Conservation (phyloP, 495 filamentous ascomycete genomes). For the Bryoglossum gracile region DNA sequence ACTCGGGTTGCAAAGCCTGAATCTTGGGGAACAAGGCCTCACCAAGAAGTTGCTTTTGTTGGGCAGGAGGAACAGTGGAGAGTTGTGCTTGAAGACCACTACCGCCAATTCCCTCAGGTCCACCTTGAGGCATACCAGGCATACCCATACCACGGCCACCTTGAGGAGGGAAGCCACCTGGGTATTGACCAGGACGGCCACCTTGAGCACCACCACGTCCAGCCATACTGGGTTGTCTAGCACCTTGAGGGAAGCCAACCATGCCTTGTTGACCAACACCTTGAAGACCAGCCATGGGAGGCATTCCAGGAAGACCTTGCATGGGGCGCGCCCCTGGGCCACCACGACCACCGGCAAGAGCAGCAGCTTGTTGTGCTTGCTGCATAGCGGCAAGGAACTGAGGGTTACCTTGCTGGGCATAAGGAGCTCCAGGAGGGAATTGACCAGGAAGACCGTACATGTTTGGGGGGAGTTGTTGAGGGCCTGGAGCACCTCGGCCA, state of each 20-base stretch:
- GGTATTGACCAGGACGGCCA: slow-evolving; percentile 35
- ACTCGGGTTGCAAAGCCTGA: slow-evolving; percentile 78
- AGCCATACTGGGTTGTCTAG: slow-evolving; percentile 34
- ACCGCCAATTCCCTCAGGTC: slow-evolving; percentile 28
- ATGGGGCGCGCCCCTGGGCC: slow-evolving; percentile 66
- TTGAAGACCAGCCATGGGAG: slow-evolving; percentile 49
- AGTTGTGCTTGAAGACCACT: slow-evolving; percentile 44
- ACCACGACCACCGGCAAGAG: slow-evolving; percentile 63
- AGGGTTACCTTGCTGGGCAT: slow-evolving; percentile 40
- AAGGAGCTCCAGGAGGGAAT: slow-evolving; percentile 59
- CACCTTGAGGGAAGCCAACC: slow-evolving; percentile 54
- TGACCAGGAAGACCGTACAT: slow-evolving; percentile 69
- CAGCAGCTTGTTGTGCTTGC: slow-evolving; percentile 54
- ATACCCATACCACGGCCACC: slow-evolving; percentile 31
- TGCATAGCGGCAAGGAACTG: slow-evolving; percentile 58
- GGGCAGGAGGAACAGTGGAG: slow-evolving; percentile 33
- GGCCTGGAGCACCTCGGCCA: slow-evolving; percentile 66
- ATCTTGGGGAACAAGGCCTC: slow-evolving; percentile 99
- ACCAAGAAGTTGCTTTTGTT: slow-evolving; percentile 97
- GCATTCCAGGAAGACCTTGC: slow-evolving; percentile 58
- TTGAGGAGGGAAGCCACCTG: slow-evolving; percentile 35
- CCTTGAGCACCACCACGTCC: slow-evolving; percentile 31
- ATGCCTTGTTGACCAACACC: slow-evolving; percentile 48
- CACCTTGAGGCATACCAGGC: slow-evolving; percentile 24
- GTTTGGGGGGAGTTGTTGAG: slow-evolving; percentile 73